Base-by-base conservation (phyloP, 148 eudicot species). In the Cornus controversa region DNA sequence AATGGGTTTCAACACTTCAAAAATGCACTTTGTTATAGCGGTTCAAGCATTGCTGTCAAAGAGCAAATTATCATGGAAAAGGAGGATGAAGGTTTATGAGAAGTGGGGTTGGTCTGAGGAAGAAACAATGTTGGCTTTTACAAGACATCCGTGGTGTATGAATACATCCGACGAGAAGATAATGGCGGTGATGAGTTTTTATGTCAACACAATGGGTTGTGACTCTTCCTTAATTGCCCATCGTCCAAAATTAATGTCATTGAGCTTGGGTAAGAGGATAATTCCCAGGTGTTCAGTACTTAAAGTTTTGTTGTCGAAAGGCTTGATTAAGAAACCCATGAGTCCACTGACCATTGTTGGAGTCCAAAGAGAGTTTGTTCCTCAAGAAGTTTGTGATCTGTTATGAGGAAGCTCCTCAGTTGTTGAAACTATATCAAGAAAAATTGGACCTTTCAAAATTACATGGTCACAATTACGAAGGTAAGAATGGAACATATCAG, bases 101-200 rank as follows among this genome's bases (percentile, higher is more conserved):
- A 80, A 54, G 23, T 80, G 83, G 65, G 86, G 83, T 40, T 80
- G 71, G 79, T 80, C 83, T 1, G 73, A 77, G 13, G 65, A 75
- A 53, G 86, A 80, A 6, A 64, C 77, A 40, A 37, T 37, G 6
- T 16, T 18, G 25, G 75, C 83, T 8, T 80, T 80, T 74, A 10
- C 53, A 36, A 77, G 24, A 65, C 0, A 63, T 37, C 81, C 81
- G 0, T 5, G 24, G 15, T 77, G 66, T 71, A 77, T 80, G 83
- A 20, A 5, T 13, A 15, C 73, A 3, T 84, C 83, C 0, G 72
- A 73, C 73, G 70, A 77, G 65, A 84, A 84, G 36, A 73, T 73
- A 28, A 73, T 16, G 22, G 24, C 62, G 10, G 22, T 45, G 14
- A 67, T 83, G 80, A 69, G 63, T 27, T 80, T 80, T 83, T 74